Percentiles rank a stretch among this genome's conserved stretches.
Evolutionary conservation across 768 basidiomycete genomes (phyloP).

Genomic region (Agrocybe chaxingu): DNA sequence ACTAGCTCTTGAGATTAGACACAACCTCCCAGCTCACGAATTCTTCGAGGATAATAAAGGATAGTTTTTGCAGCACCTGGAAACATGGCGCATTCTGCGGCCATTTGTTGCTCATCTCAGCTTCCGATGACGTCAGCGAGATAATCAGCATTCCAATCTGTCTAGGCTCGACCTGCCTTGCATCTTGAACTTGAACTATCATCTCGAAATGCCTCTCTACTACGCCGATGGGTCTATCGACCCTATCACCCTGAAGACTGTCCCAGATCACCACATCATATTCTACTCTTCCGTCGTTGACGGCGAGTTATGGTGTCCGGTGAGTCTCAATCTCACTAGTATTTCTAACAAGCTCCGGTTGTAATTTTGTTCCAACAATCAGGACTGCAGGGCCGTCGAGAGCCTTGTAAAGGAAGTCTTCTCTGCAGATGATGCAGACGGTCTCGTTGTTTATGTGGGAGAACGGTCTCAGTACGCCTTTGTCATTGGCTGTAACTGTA

Average conservation of each 20-base stretch:
- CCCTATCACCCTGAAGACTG: conserved; percentile 31
- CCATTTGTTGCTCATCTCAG: conserved; percentile 3
- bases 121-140: conserved; percentile 14
- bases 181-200: background rate
- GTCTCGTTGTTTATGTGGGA: conserved; percentile 67
- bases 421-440: conserved; percentile 42
- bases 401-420: conserved; percentile 51
- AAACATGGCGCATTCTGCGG: no score
- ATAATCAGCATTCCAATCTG: no score
- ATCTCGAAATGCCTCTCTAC: conserved; percentile 48
- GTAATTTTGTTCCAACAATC: background rate
- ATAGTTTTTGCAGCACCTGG: no score
- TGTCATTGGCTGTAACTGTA: no score
- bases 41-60: no score
- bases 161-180: background rate
- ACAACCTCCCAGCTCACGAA: no score
- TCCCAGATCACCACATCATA: conserved; percentile 54
- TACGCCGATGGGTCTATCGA: conserved; percentile 32
- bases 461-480: conserved; percentile 53
- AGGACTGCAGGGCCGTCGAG: conserved; percentile 71
- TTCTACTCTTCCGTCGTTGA: conserved; percentile 68
- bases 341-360: background rate
- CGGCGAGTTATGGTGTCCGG: conserved; percentile 70
- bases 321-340: conserved; percentile 29
- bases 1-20: no score